Base-by-base conservation (phyloP, 2,329 filamentous ascomycete species). In the Trichoderma afroharzianum region DNA sequence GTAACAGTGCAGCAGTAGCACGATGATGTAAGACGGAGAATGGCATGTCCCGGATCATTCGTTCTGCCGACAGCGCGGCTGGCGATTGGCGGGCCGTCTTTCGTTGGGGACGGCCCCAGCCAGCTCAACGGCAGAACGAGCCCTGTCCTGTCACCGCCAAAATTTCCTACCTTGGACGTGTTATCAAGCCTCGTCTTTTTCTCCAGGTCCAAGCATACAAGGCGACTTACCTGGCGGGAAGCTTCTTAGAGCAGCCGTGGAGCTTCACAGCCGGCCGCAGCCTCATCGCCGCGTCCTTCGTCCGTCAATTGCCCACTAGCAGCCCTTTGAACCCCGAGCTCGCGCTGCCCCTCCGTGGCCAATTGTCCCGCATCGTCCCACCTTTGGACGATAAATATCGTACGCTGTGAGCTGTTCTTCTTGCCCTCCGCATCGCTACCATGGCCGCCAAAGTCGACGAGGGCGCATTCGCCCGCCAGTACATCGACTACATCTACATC, bases 401-500 rank as follows among this genome's bases (percentile, higher is more conserved):
- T 28, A 50, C 28, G 39, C 33, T n/a, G 63, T 55, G 50, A 67
- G 26, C 50, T 58, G 24, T 18, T 26, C 39, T 50, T 62, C 21
- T 50, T 32, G 21, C 26, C 8, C 63, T 39, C 14, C 28, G 30
- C 28, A 62, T 50, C 57, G 36, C 43, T 28, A 74, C 70, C 71
- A 80, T 78, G 76, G 72, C 79, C 71, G 73, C 78, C 68, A 75
- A 74, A 30, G 50, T 71, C 66, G 76, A 78, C 43, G 73, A 76
- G 63, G 78, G 78, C 76, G 77, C 76, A 74, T 73, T 87, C 62
- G 86, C 90, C 74, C 86, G 86, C 75, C 86, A 90, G 77, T 93
- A 92, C 79, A 83, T 95, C 79, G 90, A 94, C 82, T 93, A 92
- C 79, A 88, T 97, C 77, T 94, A 95, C 81, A 91, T 97, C 78